These are phyloP conservation scores for Didymella arachidicola DNA, from an alignment of 2,329 filamentous ascomycete species.

Conservation along the genomic window DNA sequence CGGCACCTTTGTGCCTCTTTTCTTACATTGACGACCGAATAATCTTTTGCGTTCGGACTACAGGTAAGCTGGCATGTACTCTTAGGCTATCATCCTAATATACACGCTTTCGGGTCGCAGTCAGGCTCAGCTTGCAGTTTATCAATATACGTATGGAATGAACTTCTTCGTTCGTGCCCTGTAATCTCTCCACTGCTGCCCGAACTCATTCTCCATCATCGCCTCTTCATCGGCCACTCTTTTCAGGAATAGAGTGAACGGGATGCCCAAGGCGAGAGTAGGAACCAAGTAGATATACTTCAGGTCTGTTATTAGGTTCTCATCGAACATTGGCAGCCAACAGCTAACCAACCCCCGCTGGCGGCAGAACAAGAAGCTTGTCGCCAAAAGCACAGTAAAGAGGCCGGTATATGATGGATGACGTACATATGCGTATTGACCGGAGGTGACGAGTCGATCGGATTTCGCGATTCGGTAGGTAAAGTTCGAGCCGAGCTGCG, in stretches of 20 bases:
- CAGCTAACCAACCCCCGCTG: constrained; percentile 29
- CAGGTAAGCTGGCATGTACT: no score
- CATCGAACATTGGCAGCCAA: constrained; percentile 28
- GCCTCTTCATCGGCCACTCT: constrained; percentile 46
- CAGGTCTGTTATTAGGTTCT: constrained; percentile 56
- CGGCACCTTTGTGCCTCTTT: no score
- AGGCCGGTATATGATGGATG: constrained; percentile 63
- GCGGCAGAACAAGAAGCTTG: constrained; percentile 15
- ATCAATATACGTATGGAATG: constrained; percentile 48
- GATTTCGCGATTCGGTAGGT: constrained; percentile 62
- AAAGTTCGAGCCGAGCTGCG: constrained; percentile 60
- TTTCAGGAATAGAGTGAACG: constrained; percentile 14
- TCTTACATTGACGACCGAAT: no score
- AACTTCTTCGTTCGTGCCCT: constrained; percentile 59
- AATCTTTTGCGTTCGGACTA: no score
- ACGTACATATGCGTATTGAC: constrained; percentile 60
- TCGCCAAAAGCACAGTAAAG: constrained; percentile 43
- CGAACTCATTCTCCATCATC: constrained; percentile 60
- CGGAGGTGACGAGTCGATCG: constrained; percentile 55
- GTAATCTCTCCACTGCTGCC: constrained; percentile 59
- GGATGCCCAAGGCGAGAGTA: constrained; percentile 5
- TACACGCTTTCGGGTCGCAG: no score
- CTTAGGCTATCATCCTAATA: no score
- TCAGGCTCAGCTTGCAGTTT: no score
- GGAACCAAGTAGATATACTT: constrained; percentile 9